Evolutionary conservation across 2,329 filamentous ascomycete genomes (phyloP), one percentile per base, ranked within the genome.

Genomic region (Pyricularia sp.): DNA sequence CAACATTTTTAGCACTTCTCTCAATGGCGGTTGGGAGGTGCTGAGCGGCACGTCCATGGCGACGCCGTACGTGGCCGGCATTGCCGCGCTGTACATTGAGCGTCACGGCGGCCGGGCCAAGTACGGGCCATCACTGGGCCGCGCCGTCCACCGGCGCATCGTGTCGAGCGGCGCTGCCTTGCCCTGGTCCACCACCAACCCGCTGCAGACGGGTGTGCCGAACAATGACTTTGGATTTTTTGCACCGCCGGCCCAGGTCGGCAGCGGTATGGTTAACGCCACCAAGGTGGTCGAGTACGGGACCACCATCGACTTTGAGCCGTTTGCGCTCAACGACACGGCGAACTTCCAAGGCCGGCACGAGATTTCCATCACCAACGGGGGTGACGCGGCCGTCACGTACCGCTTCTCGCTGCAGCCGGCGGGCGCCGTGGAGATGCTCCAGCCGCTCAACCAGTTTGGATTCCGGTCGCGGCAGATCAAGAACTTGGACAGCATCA

Each of bases 41-140:
- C 75, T 82, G 30, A 80, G 77, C 65, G 83, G 83, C 36, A 85
- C 83, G 1, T 82, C 80, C 2, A 84, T 84, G 83, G 79, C 81
- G 3, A 78, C 77, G 23, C 81, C 81, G 2, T 81, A 81, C 68
- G 75, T 82, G 14, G 81, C 81, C n/a, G 81, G 81, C 23, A 75
- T 79, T 25, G 77, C 78, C 6, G 78, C 78, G 61, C 75, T 80
- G 10, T 79, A 78, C 65, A 74, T 79, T 58, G 72, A 76, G 4
- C 74, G 73, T 25, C 70, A 74, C 64, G 78, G 78, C 14, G 77
- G 78, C 11, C 75, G 76, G 20, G 70, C 69, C 9, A 70, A 72
- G 1, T 73, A 78, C 64, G 77, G 76, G 17, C 71, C 74, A 33
- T 73, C 69, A 1, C 75, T 76, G 4, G 77, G 75, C 23, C 72